These are phyloP conservation scores for Vicia sativa DNA, from an alignment of 306 rosid genomes.

Conservation along the genomic window DNA sequence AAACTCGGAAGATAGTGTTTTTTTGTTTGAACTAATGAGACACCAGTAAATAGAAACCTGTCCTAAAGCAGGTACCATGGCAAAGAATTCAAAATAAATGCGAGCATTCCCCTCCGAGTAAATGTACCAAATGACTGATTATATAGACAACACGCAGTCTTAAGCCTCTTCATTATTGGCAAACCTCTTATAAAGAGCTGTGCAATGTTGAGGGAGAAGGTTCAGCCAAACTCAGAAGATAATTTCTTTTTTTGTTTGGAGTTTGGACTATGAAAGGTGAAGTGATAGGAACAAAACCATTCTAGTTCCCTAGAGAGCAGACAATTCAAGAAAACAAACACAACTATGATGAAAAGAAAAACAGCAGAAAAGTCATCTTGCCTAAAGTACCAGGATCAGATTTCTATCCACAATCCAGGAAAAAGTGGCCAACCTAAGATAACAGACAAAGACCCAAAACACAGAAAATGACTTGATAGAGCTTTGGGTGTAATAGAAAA, in stretches of 20 bases:
- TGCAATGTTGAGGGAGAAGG: neutral
- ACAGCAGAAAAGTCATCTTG: neutral
- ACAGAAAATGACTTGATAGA: neutral
- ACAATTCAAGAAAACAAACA: slow-evolving; percentile 1
- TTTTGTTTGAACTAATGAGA: neutral
- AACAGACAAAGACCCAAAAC: neutral
- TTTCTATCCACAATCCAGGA: slow-evolving; percentile 13
- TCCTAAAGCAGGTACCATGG: slow-evolving; percentile 9
- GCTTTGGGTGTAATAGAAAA: neutral
- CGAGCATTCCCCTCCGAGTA: slow-evolving; percentile 18
- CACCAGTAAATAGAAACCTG: slow-evolving; percentile 6
- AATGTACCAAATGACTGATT: slow-evolving; percentile 10
- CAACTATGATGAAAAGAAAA: slow-evolving; percentile 12
- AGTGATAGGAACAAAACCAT: slow-evolving; percentile 9
- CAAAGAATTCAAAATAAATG: slow-evolving; percentile 29
- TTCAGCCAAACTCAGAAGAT: neutral
- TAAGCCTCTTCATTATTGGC: slow-evolving; percentile 4
- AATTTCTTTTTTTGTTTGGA: neutral
- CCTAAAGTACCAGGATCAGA: neutral
- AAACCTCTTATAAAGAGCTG: slow-evolving; percentile 6
- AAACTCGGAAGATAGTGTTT: neutral
- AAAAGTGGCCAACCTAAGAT: neutral
- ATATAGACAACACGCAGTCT: slow-evolving; percentile 4
- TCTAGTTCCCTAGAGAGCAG: slow-evolving; percentile 20
- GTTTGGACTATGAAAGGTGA: neutral